Conservation (phyloP, 176 grass and related monocot genomes). For the Hyparrhenia diplandra region DNA sequence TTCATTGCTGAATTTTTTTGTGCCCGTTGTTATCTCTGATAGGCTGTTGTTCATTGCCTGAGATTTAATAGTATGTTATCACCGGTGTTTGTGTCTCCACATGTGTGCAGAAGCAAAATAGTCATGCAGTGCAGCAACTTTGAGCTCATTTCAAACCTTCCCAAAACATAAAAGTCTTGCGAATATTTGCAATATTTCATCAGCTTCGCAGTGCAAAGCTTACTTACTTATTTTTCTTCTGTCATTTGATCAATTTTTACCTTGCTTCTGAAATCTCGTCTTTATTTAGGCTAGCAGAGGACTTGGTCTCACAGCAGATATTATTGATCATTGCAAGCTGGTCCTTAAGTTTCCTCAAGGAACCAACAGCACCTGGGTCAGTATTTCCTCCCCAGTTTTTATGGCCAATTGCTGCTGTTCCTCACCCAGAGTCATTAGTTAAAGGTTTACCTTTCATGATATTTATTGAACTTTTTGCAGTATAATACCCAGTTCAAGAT, state of each 20-base stretch:
- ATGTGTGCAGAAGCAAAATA: not conserved
- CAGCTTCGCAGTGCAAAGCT: not conserved
- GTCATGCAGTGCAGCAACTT: not conserved
- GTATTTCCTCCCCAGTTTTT: slow-evolving; percentile 30
- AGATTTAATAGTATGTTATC: not conserved
- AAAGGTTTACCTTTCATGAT: not conserved
- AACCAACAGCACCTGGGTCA: slow-evolving; percentile 89
- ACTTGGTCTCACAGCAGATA: slow-evolving; percentile 77
- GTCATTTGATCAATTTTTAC: not conserved
- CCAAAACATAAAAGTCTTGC: not conserved
- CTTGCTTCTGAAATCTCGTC: slow-evolving; percentile 7
- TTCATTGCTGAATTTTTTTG: not conserved
- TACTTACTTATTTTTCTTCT: not conserved
- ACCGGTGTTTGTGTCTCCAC: not conserved
- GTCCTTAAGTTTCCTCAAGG: slow-evolving; percentile 77
- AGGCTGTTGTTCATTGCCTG: not conserved
- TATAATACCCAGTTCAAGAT: slow-evolving; percentile 87
- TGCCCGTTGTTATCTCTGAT: not conserved
- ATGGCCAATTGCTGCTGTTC: slow-evolving; percentile 20
- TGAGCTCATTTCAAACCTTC: not conserved
- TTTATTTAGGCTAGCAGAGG: slow-evolving; percentile 79
- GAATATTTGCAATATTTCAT: not conserved
- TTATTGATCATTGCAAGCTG: slow-evolving; percentile 78
- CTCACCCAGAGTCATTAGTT: not conserved
- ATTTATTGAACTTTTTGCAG: slow-evolving; percentile 42